Base-by-base conservation (phyloP, 2,329 filamentous ascomycete species). In the Phyllachora maydis region DNA sequence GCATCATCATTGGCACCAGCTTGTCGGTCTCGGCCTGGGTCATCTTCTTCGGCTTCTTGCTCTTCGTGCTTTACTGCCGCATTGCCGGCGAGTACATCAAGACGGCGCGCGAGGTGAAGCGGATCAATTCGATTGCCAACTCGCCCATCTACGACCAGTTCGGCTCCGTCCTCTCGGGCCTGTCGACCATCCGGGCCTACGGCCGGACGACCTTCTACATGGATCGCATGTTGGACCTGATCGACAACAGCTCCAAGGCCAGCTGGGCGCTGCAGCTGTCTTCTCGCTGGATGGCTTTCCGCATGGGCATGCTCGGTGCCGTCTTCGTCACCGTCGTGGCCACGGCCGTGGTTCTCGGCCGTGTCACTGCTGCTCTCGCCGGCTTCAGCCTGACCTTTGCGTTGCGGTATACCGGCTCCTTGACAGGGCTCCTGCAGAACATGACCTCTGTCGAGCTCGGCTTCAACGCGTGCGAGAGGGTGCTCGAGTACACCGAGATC, bases 91-190 rank as follows among this genome's bases (percentile, higher is more conserved):
- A 39, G 19, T 54, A 50, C 29, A 42, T 54, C 22, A 30, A 34
- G 5, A 43, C 41, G 6, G 47, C 47, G 2, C 43, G 50, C 16
- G 46, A 49, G 21, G 39, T 44, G 9, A 54, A 53, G 31, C 40
- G 50, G 2, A 43, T 54, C 18, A 49, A 53, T 27, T 47, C 45
- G n/a, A 39, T 45, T 12, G 44, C 49, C 1, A 42, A 49, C 29
- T 47, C 43, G 3, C 50, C 50, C 2, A 43, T 54, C 16, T 54
- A 47, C 27, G 50, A 52, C 28, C 45, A 49, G 24, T 51, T 54
- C 30, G 41, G 41, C 16, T 45, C 47, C 2, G 41, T 49, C 4
- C 40, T 54, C 5, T 41, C 44, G 1, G 50, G 50, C 3, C 35
- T 54, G 5, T 43, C 44, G 9, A 53, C 50, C 5, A 46, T 54